Base-by-base conservation (phyloP, 75 land plant species). In the Pseudotsuga menziesii region DNA sequence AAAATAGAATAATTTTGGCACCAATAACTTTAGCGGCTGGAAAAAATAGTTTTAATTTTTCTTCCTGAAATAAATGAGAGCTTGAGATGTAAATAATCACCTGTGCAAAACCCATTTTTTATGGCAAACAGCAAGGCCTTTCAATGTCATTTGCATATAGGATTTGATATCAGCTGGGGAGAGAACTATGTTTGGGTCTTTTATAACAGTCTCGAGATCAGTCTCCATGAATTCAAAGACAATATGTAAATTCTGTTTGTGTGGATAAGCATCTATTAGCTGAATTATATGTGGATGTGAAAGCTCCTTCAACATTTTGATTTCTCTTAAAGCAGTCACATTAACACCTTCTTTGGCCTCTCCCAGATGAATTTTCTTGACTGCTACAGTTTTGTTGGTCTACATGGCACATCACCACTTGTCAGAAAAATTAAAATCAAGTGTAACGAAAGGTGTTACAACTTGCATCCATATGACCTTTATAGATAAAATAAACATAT, bases 161-260 rank as follows among this genome's bases (percentile, higher is more conserved):
- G 99, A 92, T 79, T 97, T 97, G 59, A 88, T 89, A 62, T 97
- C 99, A 72, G 92, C 99, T 7, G 93, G 93, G 59, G 98, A 97
- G 11, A 97, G 89, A 61, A 94, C 82, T 75, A 94, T 92, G 73
- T 97, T 97, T 55, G 92, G 81, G 61, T 97, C 93, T 57, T 89
- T 89, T 75, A 97, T 97, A 69, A 97, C 99, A 11, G 99, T 91
- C 78, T 97, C 99, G 54, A 97, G 81, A 76, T 97, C 99, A 81
- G 89, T 97, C 86, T 97, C 99, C 99, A 97, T 97, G 52, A 94
- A 97, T 64, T 97, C 99, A 88, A 97, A 94, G 26, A 97, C 99
- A 59, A 97, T 88, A 81, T 97, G 99, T 86, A 97, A 79, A 78
- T 97, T 97, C 25, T 90, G 87, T 79, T 97, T 97, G 87, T 97